phyloP scores from a whole-genome alignment of 1,284 basidiomycete genomes.

The Cryptococcus maquisensis region DNA sequence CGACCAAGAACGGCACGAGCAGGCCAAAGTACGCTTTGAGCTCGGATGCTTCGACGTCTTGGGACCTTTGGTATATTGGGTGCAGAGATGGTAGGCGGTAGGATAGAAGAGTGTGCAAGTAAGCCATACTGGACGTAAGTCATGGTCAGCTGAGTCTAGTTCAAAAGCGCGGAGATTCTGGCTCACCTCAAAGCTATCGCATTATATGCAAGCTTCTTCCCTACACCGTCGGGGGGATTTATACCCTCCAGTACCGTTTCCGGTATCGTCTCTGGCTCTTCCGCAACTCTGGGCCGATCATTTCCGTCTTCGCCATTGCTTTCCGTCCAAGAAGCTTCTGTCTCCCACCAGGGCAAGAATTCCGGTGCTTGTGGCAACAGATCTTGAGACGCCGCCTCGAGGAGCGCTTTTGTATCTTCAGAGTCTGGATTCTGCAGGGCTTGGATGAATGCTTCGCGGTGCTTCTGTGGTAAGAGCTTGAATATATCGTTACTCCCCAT shows the following conservation, averaged over 20 bases:
- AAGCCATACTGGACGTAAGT: slow-evolving; percentile 33
- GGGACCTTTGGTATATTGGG: slow-evolving; percentile 3
- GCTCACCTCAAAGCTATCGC: slow-evolving; percentile 40
- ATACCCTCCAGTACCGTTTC: slow-evolving; percentile 5
- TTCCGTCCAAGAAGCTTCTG: not conserved
- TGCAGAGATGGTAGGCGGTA: slow-evolving; percentile 35
- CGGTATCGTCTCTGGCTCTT: slow-evolving; percentile 6
- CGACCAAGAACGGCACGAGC: slow-evolving; percentile 36
- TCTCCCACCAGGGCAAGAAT: slow-evolving; percentile 35
- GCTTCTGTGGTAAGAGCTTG: slow-evolving; percentile 37
- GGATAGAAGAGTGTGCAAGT: slow-evolving; percentile 36
- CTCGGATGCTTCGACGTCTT: slow-evolving; percentile 11
- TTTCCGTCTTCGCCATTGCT: slow-evolving; percentile 5
- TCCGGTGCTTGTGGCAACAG: slow-evolving; percentile 2
- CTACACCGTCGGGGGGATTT: slow-evolving; percentile 11
- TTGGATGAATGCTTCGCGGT: slow-evolving; percentile 42
- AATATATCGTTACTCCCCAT: slow-evolving; percentile 46
- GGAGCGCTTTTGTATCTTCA: slow-evolving; percentile 29
- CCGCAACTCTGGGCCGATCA: not conserved
- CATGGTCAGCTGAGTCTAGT: not conserved
- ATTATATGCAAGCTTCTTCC: slow-evolving; percentile 39
- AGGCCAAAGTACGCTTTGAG: slow-evolving; percentile 20
- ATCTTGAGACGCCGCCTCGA: slow-evolving; percentile 27
- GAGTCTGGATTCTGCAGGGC: slow-evolving; percentile 40
- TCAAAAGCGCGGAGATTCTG: not conserved